Percentiles rank a stretch among this genome's conserved stretches.
Evolutionary conservation across 352 stramenopile species (phyloP).

Genomic region (Pythium phragmiticola): DNA sequence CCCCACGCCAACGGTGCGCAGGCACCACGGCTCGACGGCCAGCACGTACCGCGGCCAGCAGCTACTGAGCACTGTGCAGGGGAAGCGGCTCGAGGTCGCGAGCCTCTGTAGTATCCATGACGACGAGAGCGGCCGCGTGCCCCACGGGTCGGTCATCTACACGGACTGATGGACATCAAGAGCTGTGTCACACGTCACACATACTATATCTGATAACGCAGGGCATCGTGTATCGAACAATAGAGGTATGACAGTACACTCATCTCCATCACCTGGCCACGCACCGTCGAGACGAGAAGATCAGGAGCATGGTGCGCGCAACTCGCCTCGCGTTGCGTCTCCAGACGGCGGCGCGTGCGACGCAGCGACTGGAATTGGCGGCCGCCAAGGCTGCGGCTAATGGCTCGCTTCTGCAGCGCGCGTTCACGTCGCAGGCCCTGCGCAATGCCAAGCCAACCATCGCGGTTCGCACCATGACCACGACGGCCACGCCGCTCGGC

Average conservation of each 20-base stretch:
- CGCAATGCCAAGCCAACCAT: background rate
- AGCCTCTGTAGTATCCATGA: slow-evolving; percentile 70
- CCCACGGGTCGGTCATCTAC: slow-evolving; percentile 45
- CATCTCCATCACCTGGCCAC: slow-evolving; percentile 4
- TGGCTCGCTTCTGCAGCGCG: background rate
- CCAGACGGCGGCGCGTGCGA: slow-evolving; percentile 4
- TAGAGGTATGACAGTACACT: slow-evolving; percentile 12
- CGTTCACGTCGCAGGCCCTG: background rate
- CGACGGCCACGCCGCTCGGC: slow-evolving; percentile 2
- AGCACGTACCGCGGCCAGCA: slow-evolving; percentile 71
- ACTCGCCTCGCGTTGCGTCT: slow-evolving; percentile 15
- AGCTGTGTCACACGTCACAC: slow-evolving; percentile 12
- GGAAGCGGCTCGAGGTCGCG: slow-evolving; percentile 67
- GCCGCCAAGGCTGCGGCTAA: slow-evolving; percentile 5
- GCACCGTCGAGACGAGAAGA: background rate
- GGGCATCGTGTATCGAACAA: slow-evolving; percentile 2
- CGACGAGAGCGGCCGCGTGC: slow-evolving; percentile 43
- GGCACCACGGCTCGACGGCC: slow-evolving; percentile 43
- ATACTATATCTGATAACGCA: background rate
- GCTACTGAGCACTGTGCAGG: slow-evolving; percentile 65
- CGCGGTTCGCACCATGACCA: slow-evolving; percentile 11
- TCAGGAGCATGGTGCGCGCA: slow-evolving; percentile 10
- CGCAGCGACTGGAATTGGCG: background rate
- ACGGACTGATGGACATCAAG: slow-evolving; percentile 11
- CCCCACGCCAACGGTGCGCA: slow-evolving; percentile 34